Evolutionary conservation across 2,329 filamentous ascomycete species (phyloP), one percentile per base, ranked within the genome.

Genomic region (Colletotrichum sidae): DNA sequence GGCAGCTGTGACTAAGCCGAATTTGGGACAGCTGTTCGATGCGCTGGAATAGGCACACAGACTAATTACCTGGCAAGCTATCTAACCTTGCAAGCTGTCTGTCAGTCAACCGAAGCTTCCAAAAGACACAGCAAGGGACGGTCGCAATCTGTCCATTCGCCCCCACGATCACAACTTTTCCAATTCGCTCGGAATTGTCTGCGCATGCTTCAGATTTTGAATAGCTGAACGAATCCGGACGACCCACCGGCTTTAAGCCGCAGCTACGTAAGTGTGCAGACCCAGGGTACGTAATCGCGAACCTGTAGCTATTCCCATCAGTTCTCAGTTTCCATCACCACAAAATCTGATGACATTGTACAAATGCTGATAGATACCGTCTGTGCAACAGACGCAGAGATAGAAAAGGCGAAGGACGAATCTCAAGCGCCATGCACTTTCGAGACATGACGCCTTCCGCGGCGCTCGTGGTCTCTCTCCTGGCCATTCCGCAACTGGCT

Each of bases 401-500:
- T 12, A 53, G 41, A 47, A 56, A 25, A 4, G 4, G 3, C 25
- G 4, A 25, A 25, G 25, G 25, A 25, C 25, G 25, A 25, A 25
- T 25, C 37, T 9, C 39, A 10, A n/a, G 15, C 44, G 53, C 62
- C 7, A 87, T 87, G 85, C 78, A 81, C 67, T 71, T 81, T 68
- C 78, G 75, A 75, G 76, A 79, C 59, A 72, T 78, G 69, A 79
- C 80, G 82, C 81, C 79, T 63, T 74, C 82, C 33, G 78, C 82
- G 75, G 82, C 83, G 75, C 79, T 87, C 55, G 73, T 86, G 25
- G 77, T 81, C 50, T 78, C 84, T 34, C 74, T 88, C 51, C 74
- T 89, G 42, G 78, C 81, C 51, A 74, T 83, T 35, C 85, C 88
- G 33, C 82, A 86, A 67, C 76, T 88, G 41, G 79, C 84, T 12